Conservation (phyloP, 2,329 filamentous ascomycete genomes). For the Epichloe hybrida region DNA sequence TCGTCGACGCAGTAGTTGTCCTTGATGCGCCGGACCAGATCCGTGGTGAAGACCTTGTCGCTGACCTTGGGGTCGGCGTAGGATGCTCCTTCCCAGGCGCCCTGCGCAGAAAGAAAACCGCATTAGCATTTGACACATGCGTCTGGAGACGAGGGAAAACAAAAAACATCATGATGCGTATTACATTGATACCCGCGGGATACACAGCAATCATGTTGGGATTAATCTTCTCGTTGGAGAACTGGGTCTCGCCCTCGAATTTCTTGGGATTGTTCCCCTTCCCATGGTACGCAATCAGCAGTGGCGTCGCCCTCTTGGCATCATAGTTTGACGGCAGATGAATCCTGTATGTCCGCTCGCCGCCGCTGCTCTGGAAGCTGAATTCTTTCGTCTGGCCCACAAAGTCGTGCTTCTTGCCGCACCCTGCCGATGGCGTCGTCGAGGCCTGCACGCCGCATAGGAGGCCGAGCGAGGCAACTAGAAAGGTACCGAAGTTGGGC, state of each 20-base stretch:
- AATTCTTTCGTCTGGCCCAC: constrained; percentile 10
- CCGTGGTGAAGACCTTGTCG: constrained; percentile 30
- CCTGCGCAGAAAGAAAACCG: constrained; percentile 9
- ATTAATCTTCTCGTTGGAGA: constrained; percentile 26
- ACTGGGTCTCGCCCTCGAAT: constrained; percentile 21
- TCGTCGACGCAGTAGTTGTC: constrained; percentile 25
- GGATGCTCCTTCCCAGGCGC: constrained; percentile 26
- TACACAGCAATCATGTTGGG: constrained; percentile 27
- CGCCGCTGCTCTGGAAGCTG: constrained; percentile 11
- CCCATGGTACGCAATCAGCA: constrained; percentile 35
- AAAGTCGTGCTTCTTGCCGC: constrained; percentile 10
- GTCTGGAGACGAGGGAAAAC: too few relatives aligned
- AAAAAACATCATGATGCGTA: too few relatives aligned
- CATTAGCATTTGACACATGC: too few relatives aligned
- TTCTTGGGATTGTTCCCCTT: constrained; percentile 20
- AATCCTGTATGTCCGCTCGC: constrained; percentile 9
- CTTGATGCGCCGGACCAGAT: constrained; percentile 27
- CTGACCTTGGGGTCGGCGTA: constrained; percentile 18
- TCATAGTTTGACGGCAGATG: constrained; percentile 19
- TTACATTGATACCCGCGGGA: constrained; percentile 28
- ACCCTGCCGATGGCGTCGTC: constrained; percentile 6
- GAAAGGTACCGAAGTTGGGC: neutral
- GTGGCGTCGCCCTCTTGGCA: constrained; percentile 18
- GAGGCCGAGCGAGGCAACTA: neutral
- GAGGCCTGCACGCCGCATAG: neutral